phyloP scores from a whole-genome alignment of 768 basidiomycete genomes.

The Suillus spraguei region DNA sequence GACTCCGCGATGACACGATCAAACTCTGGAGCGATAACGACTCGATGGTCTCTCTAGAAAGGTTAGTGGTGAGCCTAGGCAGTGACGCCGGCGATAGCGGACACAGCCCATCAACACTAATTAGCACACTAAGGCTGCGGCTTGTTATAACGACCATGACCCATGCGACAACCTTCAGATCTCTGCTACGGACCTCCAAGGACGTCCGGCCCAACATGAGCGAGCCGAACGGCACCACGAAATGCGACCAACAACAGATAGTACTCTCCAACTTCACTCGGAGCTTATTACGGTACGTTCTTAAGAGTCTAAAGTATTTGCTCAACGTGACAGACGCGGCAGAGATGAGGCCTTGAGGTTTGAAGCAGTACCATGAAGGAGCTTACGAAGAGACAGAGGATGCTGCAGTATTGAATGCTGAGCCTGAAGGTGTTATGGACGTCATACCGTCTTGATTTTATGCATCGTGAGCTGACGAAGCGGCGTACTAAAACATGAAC shows the following conservation, averaged over 20 bases:
- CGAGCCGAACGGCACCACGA: too few relatives aligned
- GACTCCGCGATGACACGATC: neutral
- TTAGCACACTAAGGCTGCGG: too few relatives aligned
- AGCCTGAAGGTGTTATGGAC: neutral
- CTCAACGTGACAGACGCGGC: neutral
- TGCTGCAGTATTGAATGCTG: neutral
- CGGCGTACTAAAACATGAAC: too few relatives aligned
- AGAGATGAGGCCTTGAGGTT: too few relatives aligned
- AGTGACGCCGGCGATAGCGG: neutral
- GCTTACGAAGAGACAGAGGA: neutral
- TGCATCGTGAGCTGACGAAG: neutral
- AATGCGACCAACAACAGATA: neutral
- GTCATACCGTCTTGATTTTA: neutral
- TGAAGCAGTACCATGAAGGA: neutral
- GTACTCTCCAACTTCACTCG: neutral
- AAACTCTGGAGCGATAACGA: too few relatives aligned
- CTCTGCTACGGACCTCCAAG: neutral
- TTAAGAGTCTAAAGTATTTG: neutral
- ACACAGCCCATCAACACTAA: conserved; percentile 3
- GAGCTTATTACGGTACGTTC: neutral
- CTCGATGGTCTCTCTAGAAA: neutral
- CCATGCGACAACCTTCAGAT: too few relatives aligned
- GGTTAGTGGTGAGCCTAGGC: neutral
- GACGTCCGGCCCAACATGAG: neutral
- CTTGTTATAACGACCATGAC: too few relatives aligned